Base-by-base conservation (phyloP, 208 protist species). In the Balamuthia mandrillaris region DNA sequence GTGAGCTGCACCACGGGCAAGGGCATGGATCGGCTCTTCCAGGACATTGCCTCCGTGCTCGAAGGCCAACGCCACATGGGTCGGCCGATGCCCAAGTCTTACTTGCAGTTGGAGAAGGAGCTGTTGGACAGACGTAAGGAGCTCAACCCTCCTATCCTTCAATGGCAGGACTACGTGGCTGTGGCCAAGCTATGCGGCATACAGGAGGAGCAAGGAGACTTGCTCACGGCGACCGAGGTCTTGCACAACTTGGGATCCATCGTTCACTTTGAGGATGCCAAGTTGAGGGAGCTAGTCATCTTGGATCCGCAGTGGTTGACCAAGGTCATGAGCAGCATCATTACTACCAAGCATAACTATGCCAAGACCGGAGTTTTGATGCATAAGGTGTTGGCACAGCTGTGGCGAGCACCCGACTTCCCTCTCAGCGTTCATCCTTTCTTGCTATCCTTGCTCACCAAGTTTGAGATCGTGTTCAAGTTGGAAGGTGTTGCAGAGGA, bases 251-350 rank as follows among this genome's bases (percentile, higher is more conserved):
- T 81, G 44, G 54, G 81, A 12, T 86, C 60, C 12, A 18, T 79
- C 42, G 35, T 86, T 33, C 37, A 27, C 81, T 18, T 86, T 0
- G 29, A 31, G 29, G 81, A 91, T 7, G n/a, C 45, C n/a, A 68
- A 81, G 29, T 54, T 81, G 37, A 87, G 51, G 68, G 86, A 87
- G 0, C 85, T 86, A 12, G 78, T 87, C 0, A 88, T 91, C 42
- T 21, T 91, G 16, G 82, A 86, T 4, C 58, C 74, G 5, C 88
- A 90, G 68, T 90, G 84, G 84, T n/a, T 90, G 5, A 87, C 77
- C 1, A 72, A 90, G 33, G 77, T 89, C 9, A 89, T 91, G 44
- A 86, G 86, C 1, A 89, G 54, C 0, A 56, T 83, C 7, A 35
- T 83, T 6, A 68, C 77, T 2, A 83, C 77, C 0, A 83, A 83